Evolutionary conservation across 129 eudicot genomes (phyloP), one percentile per base, ranked within the genome.

Genomic region (Flaveria brownii): DNA sequence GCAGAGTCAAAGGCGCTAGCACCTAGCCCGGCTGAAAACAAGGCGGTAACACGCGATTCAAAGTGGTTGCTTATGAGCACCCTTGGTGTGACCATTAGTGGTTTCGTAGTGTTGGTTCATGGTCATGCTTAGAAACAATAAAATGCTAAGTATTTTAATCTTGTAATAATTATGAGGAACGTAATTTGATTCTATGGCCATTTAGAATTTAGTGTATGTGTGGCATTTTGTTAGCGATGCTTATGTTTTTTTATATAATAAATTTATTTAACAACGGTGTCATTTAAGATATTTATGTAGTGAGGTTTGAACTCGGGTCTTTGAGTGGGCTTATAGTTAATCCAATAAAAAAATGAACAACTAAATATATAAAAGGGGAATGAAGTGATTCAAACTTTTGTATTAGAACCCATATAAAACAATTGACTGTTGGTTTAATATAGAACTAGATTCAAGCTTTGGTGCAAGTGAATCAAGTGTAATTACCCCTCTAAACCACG

Each of bases 11-110:
- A 50, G 1, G 71, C 22, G 6, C 13, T 3, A 9, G 62, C 85
- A 20, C 85, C 86, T 61, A 77, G 86, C 80, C 82, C 86, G 25
- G 4, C 65, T 20, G 47, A 56, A 12, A 45, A 11, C 17, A 77
- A 67, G 49, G 74, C 56, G 5, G 67, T 76, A 1, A 5, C 72
- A 28, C 65, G 20, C 26, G 76, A 72, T 23, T 36, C 72, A n/a
- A 59, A 30, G 77, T 82, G 82, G 86, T 13, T 80, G 65, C 36
- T 74, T 73, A 45, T n/a, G 45, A 78, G 61, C 70, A 68, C 68
- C 9, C 6, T 42, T 51, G 49, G 78, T 68, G 65, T 78, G 72
- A 16, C 71, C 52, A 1, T 82, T 9, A 25, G 65, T 64, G 79
- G 71, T 72, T 9, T 66, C 66, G 50, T 43, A 22, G 70, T 67